Conservation (phyloP, 2,329 filamentous ascomycete genomes). For the Colletotrichum lentis region DNA sequence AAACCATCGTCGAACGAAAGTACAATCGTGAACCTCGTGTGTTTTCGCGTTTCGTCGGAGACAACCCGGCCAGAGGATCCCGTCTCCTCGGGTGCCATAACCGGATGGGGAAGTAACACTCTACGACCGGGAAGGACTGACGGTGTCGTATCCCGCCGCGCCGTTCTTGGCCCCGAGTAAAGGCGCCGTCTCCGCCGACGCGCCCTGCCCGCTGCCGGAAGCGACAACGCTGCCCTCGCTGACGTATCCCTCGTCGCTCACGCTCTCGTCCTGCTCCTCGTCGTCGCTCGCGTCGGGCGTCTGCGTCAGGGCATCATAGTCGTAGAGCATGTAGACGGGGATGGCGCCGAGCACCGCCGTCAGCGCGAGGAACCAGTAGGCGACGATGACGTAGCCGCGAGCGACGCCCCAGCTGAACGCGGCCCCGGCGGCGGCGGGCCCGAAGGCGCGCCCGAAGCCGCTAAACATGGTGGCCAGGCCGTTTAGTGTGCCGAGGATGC, state of each 20-base stretch:
- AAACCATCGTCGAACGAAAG: background rate
- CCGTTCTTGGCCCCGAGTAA: conserved; percentile 20
- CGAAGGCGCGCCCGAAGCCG: conserved; percentile 79
- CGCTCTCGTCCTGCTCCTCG: conserved; percentile 46
- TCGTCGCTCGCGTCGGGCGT: conserved; percentile 46
- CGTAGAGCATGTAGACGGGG: conserved; percentile 76
- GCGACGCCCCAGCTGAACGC: conserved; percentile 81
- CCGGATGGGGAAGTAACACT: background rate
- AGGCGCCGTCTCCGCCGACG: conserved; percentile 16
- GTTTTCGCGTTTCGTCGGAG: background rate
- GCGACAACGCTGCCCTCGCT: conserved; percentile 15
- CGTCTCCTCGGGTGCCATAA: background rate
- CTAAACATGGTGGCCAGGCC: conserved; percentile 86
- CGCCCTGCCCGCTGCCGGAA: conserved; percentile 9
- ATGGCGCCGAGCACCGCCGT: conserved; percentile 72
- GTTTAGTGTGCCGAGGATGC: conserved; percentile 89
- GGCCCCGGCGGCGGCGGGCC: conserved; percentile 77
- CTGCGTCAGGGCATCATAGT: conserved; percentile 72
- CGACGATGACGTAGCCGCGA: conserved; percentile 76
- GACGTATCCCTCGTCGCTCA: conserved; percentile 41
- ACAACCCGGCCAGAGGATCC: background rate
- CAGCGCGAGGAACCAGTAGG: conserved; percentile 80
- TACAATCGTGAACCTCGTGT: conserved; percentile 6
- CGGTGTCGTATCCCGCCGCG: conserved; percentile 22
- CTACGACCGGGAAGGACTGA: conserved; percentile 21